Base-by-base conservation (phyloP, 1,139 yeast species). In the Meyerozyma elateridarum region DNA sequence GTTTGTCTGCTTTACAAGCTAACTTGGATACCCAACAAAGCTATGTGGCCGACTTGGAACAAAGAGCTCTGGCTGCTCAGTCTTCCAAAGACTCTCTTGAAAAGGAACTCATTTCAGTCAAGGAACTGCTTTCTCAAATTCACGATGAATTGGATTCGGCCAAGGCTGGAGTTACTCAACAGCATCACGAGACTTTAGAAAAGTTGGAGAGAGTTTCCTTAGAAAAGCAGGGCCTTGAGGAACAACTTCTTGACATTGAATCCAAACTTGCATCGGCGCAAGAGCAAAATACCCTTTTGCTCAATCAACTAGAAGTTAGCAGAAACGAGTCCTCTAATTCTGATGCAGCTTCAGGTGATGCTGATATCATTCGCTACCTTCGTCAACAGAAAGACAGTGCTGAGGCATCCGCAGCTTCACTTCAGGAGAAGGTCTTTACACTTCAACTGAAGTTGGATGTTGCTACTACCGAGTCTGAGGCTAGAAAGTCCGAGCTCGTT, bases 341-440 rank as follows among this genome's bases (percentile, higher is more conserved):
- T 1, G 33, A 35, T 6, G 40, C 42, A 38, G 40, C 34, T 29
- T 6, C 30, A 33, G 20, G 38, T 37, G 40, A 37, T 26, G 71
- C 75, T 35, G 81, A 80, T 42, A 70, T 87, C 21, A 59, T 87
- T 25, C 55, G 68, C 6, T 79, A 73, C 45, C 62, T 87, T 37
- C 79, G 89, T 31, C 78, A 83, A 40, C 95, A 85, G 46, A 84
- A 83, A 51, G 95, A 87, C 40, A 65, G 79, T 4, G 68, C 79
- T 1, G 85, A 79, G 35, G 71, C 78, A 13, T 82, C 79, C 44
- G 61, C 75, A 17, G 68, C 70, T 8, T 59, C 69, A 16, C 57
- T 70, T 16, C 51, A 52, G 11, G 76, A 73, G 39, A 87, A 79
- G 44, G 61, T 63, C 31, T 59, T 61, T 31, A 59, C 70, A 21